Conservation (phyloP, 2,329 filamentous ascomycete species). For the Magnaporthiopsis poae region DNA sequence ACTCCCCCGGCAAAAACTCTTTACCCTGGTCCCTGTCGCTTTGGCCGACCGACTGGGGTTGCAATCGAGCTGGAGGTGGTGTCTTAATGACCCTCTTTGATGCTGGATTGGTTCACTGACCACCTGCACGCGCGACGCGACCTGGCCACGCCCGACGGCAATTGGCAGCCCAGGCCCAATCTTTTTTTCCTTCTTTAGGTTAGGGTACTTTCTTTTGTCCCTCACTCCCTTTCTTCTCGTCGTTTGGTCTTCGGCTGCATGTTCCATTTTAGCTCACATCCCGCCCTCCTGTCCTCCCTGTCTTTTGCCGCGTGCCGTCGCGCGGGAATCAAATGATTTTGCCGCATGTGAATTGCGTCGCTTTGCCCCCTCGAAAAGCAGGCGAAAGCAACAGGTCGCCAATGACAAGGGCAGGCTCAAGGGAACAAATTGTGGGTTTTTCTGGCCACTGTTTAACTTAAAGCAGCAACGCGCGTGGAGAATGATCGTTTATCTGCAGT, state of each 20-base stretch:
- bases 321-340: background rate
- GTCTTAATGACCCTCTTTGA: background rate
- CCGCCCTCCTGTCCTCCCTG: background rate
- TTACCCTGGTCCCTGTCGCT: background rate
- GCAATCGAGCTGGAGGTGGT: background rate
- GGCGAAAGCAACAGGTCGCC: background rate
- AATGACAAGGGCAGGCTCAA: background rate
- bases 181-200: background rate
- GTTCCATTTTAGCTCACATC: background rate
- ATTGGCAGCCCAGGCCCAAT: background rate
- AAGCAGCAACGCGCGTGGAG: background rate
- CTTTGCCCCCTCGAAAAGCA: background rate
- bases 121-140: background rate
- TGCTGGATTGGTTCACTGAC: background rate
- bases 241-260: background rate
- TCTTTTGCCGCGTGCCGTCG: background rate
- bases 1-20: background rate
- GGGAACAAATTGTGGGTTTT: background rate
- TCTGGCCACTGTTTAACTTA: background rate
- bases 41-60: background rate
- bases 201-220: background rate
- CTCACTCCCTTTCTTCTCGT: background rate
- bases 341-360: background rate
- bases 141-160: background rate
- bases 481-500: background rate